A percentile compares a stretch with the other conserved stretches of the same genome.
Conservation (phyloP, 106 monocot genomes). For the Dactylorhiza incarnata region DNA sequence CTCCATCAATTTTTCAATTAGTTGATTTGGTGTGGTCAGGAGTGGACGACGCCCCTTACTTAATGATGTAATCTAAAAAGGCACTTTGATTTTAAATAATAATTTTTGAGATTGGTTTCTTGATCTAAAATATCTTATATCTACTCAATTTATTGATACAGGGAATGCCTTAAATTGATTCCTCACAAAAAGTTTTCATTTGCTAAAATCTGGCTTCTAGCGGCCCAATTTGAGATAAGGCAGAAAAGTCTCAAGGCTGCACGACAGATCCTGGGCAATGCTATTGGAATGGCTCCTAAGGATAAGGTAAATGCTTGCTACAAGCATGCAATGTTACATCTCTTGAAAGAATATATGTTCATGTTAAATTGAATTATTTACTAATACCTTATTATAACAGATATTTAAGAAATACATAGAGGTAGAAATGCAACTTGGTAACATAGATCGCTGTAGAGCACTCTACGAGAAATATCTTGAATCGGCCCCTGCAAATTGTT, state of each 20-base stretch:
- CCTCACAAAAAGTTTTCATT: slow-evolving; percentile 98
- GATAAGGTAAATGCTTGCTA: slow-evolving; percentile 50
- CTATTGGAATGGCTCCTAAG: slow-evolving; percentile 92
- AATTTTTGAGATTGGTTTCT: neutral
- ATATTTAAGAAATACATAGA: slow-evolving; percentile 95
- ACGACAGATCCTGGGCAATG: slow-evolving; percentile 75
- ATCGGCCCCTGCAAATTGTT: slow-evolving; percentile 86
- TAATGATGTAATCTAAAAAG: too few species aligned
- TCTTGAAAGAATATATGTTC: neutral
- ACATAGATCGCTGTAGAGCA: slow-evolving; percentile 62
- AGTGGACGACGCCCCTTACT: too few species aligned
- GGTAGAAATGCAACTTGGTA: slow-evolving; percentile 80
- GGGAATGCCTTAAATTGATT: slow-evolving; percentile 80
- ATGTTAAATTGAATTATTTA: neutral
- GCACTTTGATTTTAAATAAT: too few species aligned
- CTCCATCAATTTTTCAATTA: too few species aligned
- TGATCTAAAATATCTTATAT: slow-evolving; percentile 2
- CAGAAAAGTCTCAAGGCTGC: slow-evolving; percentile 73
- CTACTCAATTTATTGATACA: slow-evolving; percentile 10
- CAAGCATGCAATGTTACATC: neutral
- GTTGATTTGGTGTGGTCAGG: too few species aligned
- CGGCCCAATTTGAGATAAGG: slow-evolving; percentile 91
- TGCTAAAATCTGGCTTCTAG: slow-evolving; percentile 92
- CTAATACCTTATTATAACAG: slow-evolving; percentile 16
- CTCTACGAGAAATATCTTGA: slow-evolving; percentile 93